Conservation (phyloP, 1,284 basidiomycete species). For the Ustilago shanxiensis region DNA sequence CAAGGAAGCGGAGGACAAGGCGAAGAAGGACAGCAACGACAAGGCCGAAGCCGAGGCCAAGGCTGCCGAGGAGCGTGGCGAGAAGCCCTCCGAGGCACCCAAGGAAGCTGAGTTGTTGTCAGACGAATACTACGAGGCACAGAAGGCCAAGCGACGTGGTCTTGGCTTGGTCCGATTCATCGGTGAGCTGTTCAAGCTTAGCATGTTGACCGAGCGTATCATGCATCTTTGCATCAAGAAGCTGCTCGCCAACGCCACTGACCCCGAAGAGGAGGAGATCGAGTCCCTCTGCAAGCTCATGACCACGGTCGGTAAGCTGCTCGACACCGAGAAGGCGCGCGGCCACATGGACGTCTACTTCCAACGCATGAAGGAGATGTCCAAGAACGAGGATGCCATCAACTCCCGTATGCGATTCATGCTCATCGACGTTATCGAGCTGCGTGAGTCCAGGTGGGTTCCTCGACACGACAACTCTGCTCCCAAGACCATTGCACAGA, state of each 20-base stretch:
- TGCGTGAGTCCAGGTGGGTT: conserved; percentile 86
- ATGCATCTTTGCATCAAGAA: conserved; percentile 98
- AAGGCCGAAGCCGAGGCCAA: conserved; percentile 73
- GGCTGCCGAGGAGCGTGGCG: conserved; percentile 74
- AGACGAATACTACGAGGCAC: conserved; percentile 95
- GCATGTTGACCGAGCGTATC: conserved; percentile 92
- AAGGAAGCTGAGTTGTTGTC: conserved; percentile 77
- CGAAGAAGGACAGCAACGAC: conserved; percentile 73
- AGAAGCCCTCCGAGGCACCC: conserved; percentile 64
- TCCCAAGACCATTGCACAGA: conserved; percentile 88
- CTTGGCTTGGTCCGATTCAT: conserved; percentile 97
- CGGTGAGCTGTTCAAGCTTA: conserved; percentile 95
- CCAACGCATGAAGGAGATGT: conserved; percentile 82
- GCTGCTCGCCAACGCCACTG: conserved; percentile 88
- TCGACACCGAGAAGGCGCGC: conserved; percentile 81
- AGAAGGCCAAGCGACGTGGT: conserved; percentile 96
- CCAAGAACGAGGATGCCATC: conserved; percentile 81
- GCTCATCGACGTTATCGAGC: conserved; percentile 92
- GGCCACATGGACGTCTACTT: conserved; percentile 94
- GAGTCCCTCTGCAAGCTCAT: conserved; percentile 94
- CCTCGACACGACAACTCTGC: conserved; percentile 80
- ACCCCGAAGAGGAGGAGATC: conserved; percentile 97
- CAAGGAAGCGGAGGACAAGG: conserved; percentile 75
- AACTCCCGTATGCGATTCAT: conserved; percentile 93
- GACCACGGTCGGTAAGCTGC: conserved; percentile 84